Conservation (phyloP, 2,329 filamentous ascomycete species). For the Paramyrothecium sp. region DNA sequence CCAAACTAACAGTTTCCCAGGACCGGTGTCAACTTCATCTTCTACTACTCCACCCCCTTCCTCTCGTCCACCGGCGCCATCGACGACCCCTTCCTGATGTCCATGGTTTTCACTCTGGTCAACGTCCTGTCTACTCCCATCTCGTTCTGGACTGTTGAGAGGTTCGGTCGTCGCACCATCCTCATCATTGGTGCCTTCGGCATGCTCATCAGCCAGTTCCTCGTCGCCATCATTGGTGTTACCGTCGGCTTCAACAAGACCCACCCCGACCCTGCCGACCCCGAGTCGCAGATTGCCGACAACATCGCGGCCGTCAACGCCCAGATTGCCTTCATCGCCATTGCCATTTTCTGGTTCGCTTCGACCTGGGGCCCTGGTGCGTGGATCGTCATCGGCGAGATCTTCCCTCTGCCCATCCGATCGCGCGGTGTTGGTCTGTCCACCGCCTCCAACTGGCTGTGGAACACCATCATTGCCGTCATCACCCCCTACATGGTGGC, state of each 20-base stretch:
- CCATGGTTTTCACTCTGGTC: slow-evolving; percentile 82
- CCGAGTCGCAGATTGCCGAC: slow-evolving; percentile 39
- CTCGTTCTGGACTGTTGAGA: slow-evolving; percentile 85
- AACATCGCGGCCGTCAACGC: slow-evolving; percentile 60
- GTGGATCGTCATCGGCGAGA: slow-evolving; percentile 84
- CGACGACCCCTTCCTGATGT: slow-evolving; percentile 76
- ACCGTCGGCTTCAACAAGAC: slow-evolving; percentile 54
- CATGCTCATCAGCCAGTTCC: slow-evolving; percentile 85
- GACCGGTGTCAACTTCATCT: slow-evolving; percentile 93
- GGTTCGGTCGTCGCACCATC: slow-evolving; percentile 75
- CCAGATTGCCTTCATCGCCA: slow-evolving; percentile 84
- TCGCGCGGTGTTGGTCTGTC: slow-evolving; percentile 84
- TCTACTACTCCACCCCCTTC: slow-evolving; percentile 84
- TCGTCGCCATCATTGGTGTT: slow-evolving; percentile 76
- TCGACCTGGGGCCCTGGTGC: slow-evolving; percentile 82
- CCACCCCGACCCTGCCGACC: slow-evolving; percentile 41
- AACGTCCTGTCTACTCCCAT: slow-evolving; percentile 84
- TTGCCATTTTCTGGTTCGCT: slow-evolving; percentile 93
- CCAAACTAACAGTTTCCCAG: slow-evolving; percentile 21
- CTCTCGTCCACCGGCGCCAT: slow-evolving; percentile 77
- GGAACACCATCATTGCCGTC: slow-evolving; percentile 72
- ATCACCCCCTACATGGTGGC: slow-evolving; percentile 70
- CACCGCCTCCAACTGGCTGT: slow-evolving; percentile 88
- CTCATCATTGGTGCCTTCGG: slow-evolving; percentile 76
- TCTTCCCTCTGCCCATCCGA: slow-evolving; percentile 86